Evolutionary conservation across 2,329 filamentous ascomycete genomes (phyloP).

Genomic region (Helicocarpus griseus): DNA sequence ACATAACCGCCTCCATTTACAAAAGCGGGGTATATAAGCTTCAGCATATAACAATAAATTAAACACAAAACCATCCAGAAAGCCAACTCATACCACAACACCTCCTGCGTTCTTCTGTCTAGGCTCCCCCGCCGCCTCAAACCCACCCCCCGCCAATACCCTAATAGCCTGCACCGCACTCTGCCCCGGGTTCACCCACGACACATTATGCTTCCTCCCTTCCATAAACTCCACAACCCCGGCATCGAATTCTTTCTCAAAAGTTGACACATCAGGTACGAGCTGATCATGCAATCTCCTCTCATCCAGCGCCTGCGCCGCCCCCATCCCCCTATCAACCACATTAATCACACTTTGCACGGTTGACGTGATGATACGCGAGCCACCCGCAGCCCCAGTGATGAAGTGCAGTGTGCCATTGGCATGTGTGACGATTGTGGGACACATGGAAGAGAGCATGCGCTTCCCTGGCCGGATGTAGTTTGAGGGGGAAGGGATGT

Average conservation of each 20-base stretch:
- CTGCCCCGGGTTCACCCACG: conserved; percentile 52
- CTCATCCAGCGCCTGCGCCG: conserved; percentile 51
- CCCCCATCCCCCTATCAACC: conserved; percentile 54
- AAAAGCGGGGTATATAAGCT: too few relatives aligned
- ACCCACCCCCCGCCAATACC: conserved; percentile 52
- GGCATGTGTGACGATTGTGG: conserved; percentile 61
- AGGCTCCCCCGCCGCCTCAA: conserved; percentile 69
- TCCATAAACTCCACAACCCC: conserved; percentile 53
- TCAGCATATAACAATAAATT: too few relatives aligned
- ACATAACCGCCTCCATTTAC: too few relatives aligned
- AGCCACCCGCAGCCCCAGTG: conserved; percentile 70
- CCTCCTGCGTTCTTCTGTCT: conserved; percentile 64
- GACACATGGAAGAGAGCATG: conserved; percentile 72
- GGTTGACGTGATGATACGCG: conserved; percentile 71
- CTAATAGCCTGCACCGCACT: conserved; percentile 65
- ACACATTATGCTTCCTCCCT: conserved; percentile 59
- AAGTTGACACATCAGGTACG: conserved; percentile 56
- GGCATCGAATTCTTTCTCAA: conserved; percentile 63
- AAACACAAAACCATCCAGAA: too few relatives aligned
- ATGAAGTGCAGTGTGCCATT: conserved; percentile 58
- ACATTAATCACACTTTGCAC: conserved; percentile 65
- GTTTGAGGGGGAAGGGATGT: conserved; percentile 68
- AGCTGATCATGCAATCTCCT: conserved; percentile 76
- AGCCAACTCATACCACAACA: conserved; percentile 36
- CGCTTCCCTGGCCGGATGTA: conserved; percentile 73